Evolutionary conservation across 345 rosid genomes (phyloP).

Genomic region (Melaleuca quinquenervia): DNA sequence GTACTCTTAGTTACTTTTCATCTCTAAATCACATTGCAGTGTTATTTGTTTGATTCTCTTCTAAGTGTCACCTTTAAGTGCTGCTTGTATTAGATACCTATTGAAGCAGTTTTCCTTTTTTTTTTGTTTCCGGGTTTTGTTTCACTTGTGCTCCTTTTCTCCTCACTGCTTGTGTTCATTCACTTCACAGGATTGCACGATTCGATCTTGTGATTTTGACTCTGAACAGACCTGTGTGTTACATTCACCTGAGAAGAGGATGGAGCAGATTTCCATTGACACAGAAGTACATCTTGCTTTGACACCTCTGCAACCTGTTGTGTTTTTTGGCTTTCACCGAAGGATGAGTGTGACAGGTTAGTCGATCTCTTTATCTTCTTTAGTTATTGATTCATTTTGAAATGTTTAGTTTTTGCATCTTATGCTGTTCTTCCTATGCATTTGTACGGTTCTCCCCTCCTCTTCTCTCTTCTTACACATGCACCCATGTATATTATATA

Average conservation of each 20-base stretch:
- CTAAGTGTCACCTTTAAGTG: too few species aligned
- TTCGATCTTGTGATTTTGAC: conserved; percentile 90
- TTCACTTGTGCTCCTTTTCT: neutral
- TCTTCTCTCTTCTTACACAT: neutral
- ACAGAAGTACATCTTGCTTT: conserved; percentile 93
- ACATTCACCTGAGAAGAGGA: conserved; percentile 91
- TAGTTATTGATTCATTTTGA: neutral
- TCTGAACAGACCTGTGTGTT: conserved; percentile 85
- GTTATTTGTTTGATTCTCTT: neutral
- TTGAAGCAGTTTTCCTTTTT: neutral
- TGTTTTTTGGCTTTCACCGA: conserved; percentile 83
- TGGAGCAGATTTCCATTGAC: conserved; percentile 60
- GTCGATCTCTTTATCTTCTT: neutral
- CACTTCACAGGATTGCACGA: conserved; percentile 77
- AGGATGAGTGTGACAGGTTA: conserved; percentile 96
- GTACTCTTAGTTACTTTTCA: neutral
- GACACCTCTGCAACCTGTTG: conserved; percentile 92
- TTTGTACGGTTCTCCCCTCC: neutral
- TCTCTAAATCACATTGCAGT: neutral
- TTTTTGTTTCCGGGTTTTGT: too few species aligned
- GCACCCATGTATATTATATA: neutral
- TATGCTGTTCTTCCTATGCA: neutral
- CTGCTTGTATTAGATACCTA: too few species aligned
- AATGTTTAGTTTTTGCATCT: neutral
- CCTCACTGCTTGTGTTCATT: neutral